Evolutionary conservation across 2,329 filamentous ascomycete genomes (phyloP).

Genomic region (Exophiala viscosa): DNA sequence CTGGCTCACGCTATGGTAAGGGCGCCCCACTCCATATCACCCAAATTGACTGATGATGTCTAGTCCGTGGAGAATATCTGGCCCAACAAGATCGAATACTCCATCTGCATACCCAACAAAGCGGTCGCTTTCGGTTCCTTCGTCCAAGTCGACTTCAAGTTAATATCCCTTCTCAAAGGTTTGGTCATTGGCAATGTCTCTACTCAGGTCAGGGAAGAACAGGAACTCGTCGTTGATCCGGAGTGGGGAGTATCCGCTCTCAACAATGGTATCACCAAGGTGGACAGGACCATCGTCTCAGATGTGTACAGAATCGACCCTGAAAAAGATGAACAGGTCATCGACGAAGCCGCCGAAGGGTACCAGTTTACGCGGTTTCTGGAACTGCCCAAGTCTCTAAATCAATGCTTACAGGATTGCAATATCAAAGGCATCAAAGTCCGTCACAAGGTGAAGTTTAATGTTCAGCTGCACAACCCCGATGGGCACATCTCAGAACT

Average conservation of each 20-base stretch:
- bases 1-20: constrained; percentile 76
- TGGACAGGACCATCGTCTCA: constrained; percentile 61
- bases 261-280: constrained; percentile 44
- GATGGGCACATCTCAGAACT: constrained; percentile 85
- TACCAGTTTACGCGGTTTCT: constrained; percentile 58
- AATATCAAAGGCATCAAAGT: constrained; percentile 87
- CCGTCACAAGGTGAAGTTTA: constrained; percentile 86
- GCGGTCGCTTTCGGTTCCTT: constrained; percentile 90
- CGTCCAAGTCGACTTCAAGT: constrained; percentile 77
- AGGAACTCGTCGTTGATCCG: constrained; percentile 60
- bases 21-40: constrained; percentile 1
- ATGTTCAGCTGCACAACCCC: constrained; percentile 86
- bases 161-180: constrained; percentile 85
- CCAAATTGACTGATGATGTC: not conserved
- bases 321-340: constrained; percentile 53
- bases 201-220: constrained; percentile 73
- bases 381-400: constrained; percentile 75
- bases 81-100: constrained; percentile 97
- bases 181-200: constrained; percentile 79
- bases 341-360: constrained; percentile 59
- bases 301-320: constrained; percentile 68
- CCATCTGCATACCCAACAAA: constrained; percentile 87
- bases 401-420: constrained; percentile 82
- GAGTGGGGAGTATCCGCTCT: constrained; percentile 36
- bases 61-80: constrained; percentile 88